Conservation (phyloP, 2,329 filamentous ascomycete species). For the Pseudogymnoascus sp. region DNA sequence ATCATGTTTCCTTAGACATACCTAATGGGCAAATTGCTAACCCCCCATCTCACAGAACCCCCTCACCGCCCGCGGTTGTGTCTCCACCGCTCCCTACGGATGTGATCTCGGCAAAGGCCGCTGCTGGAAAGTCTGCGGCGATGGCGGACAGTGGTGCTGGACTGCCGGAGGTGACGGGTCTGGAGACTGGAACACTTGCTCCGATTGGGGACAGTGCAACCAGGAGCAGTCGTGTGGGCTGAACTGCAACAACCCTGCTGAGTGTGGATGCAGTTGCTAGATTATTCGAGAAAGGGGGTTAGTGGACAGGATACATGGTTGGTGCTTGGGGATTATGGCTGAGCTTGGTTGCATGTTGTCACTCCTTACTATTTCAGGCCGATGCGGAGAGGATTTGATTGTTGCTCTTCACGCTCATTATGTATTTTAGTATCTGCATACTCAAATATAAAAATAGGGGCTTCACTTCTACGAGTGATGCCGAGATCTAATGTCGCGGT, state of each 20-base stretch:
- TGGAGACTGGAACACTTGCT: background rate
- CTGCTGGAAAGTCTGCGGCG: constrained; percentile 92
- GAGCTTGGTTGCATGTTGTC: background rate
- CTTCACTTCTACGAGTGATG: too few relatives aligned
- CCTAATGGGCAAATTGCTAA: too few relatives aligned
- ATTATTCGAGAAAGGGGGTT: background rate
- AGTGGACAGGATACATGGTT: background rate
- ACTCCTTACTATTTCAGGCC: background rate
- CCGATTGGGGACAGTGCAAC: background rate
- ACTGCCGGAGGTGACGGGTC: background rate
- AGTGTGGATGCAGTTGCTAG: background rate
- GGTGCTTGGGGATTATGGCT: background rate
- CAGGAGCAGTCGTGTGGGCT: background rate
- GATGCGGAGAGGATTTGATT: background rate
- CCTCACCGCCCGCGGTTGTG: background rate
- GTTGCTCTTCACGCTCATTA: too few relatives aligned
- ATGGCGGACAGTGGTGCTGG: constrained; percentile 59
- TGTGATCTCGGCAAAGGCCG: constrained; percentile 86
- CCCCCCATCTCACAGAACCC: background rate
- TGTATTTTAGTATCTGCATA: too few relatives aligned
- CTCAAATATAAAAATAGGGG: too few relatives aligned
- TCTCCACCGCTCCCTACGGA: background rate
- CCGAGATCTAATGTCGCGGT: too few relatives aligned
- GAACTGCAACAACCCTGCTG: background rate
- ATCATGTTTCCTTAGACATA: background rate